Conservation (phyloP, 257 asterid species). For the Capsicum baccatum region DNA sequence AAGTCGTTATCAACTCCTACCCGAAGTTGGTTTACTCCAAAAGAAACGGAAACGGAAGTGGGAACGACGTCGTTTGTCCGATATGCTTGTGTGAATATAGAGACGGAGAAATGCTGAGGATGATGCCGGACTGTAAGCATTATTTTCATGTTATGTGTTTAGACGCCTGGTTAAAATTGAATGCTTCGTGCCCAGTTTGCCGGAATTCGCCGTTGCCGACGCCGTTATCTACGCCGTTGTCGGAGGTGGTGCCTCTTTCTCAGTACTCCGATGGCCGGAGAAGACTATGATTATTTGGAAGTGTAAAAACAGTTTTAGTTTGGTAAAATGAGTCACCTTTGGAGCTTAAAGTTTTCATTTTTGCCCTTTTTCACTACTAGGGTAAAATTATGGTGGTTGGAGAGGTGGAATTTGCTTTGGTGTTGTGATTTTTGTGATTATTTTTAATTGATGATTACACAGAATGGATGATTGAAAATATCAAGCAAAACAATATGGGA, state of each 20-base stretch:
- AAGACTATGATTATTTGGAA: conserved; percentile 44
- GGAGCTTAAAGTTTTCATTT: background rate
- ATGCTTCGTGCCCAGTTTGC: conserved; percentile 88
- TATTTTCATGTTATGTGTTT: conserved; percentile 84
- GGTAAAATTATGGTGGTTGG: background rate
- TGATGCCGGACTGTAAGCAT: conserved; percentile 94
- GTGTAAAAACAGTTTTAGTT: conserved; percentile 35
- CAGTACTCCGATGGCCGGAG: conserved; percentile 90
- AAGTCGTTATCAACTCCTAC: conserved; percentile 75
- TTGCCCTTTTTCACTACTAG: background rate
- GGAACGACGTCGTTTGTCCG: conserved; percentile 69
- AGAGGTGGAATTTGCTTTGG: background rate
- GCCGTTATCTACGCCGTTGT: conserved; percentile 89
- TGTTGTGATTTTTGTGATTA: background rate
- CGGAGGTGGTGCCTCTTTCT: conserved; percentile 97
- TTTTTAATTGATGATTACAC: background rate
- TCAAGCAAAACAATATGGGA: conserved; percentile 9
- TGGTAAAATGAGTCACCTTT: conserved; percentile 8
- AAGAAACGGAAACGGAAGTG: conserved; percentile 37
- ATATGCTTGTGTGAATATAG: conserved; percentile 86
- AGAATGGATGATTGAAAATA: background rate
- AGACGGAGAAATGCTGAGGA: conserved; percentile 83
- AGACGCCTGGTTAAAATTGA: conserved; percentile 93
- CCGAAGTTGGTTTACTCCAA: conserved; percentile 70
- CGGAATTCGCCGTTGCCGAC: conserved; percentile 96